Evolutionary conservation across 305 asterid species (phyloP), one percentile per base, ranked within the genome.

Genomic region (Galium porrigens): DNA sequence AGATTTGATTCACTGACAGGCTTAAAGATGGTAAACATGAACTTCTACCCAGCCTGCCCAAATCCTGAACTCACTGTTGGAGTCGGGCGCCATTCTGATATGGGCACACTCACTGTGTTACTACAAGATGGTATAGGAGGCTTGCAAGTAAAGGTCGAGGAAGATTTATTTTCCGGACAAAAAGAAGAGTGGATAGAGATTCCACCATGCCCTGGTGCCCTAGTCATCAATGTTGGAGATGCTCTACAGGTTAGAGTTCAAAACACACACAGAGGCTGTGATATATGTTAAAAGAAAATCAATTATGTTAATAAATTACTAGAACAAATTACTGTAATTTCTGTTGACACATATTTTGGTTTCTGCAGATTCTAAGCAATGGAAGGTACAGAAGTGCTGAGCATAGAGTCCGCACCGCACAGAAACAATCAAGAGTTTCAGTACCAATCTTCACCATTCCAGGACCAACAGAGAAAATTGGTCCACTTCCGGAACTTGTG

Each of bases 61-160:
- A 74, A 72, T 64, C 82, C 79, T 17, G 79, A 78, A 51, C 77
- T 78, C 49, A 78, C 82, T 0, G 67, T 78, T 3, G 82, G 79
- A 0, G 77, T 72, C 10, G 77, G 79, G 17, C 71, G 79, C 27
- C 82, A 78, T 25, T 71, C 79, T 0, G 77, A 74, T 10, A 56
- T 74, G 75, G 75, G 82, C 59, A 68, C 77, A 12, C 10, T 78
- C 5, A 78, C 82, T 51, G 65, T 78, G 14, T 42, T 74, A 53
- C 66, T 74, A 33, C 82, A 78, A 78, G 82, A 78, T 71, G 79
- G 82, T 0, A 71, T 78, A 27, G 82, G 82, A 57, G 82, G 79
- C 34, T 67, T 78, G 44, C 77, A 78, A 44, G 79, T 78, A 2
- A 78, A 78, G 65, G 34, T 72, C 1, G 79, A 78, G 42, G 70